phyloP scores from a whole-genome alignment of 352 stramenopile species.

The Aphanomyces invadans region DNA sequence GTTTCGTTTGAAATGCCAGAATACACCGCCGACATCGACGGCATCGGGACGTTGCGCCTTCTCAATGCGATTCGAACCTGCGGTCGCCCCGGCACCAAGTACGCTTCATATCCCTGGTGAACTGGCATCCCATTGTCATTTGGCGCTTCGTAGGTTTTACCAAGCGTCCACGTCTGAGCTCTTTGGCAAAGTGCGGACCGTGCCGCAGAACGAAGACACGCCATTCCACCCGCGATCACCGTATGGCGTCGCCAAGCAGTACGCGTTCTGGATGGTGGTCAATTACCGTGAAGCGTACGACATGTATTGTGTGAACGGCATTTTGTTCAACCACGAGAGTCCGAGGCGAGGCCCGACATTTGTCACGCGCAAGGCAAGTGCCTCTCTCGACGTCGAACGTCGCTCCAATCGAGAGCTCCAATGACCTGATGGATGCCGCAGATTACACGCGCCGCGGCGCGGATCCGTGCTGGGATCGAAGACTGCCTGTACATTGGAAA shows the following conservation, averaged over 20 bases:
- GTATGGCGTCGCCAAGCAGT: conserved; percentile 98
- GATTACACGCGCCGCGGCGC: conserved; percentile 93
- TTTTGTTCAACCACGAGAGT: conserved; percentile 99
- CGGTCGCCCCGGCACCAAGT: conserved; percentile 57
- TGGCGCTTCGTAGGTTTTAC: conserved; percentile 92
- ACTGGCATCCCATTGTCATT: conserved; percentile 10
- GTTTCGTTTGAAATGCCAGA: conserved; percentile 99
- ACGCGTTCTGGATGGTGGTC: conserved; percentile 97
- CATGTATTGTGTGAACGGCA: conserved; percentile 94
- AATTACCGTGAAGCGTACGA: conserved; percentile 98
- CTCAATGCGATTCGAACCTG: conserved; percentile 95
- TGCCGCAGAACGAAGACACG: conserved; percentile 95
- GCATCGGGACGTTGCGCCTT: conserved; percentile 92
- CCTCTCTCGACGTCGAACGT: too few relatives aligned
- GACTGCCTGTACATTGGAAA: conserved; percentile 97
- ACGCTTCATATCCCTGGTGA: conserved; percentile 26
- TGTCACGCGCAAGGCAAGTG: conserved; percentile 94
- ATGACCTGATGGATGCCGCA: too few relatives aligned
- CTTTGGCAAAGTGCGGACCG: conserved; percentile 95
- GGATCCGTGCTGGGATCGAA: conserved; percentile 88
- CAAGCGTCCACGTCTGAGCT: conserved; percentile 98
- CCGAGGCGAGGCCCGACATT: conserved; percentile 96
- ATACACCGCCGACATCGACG: conserved; percentile 98
- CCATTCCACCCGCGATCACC: conserved; percentile 98
- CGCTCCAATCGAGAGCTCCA: too few relatives aligned